Evolutionary conservation across 306 rosid species (phyloP), one percentile per base, ranked within the genome.

Genomic region (Cicer cuneatum): DNA sequence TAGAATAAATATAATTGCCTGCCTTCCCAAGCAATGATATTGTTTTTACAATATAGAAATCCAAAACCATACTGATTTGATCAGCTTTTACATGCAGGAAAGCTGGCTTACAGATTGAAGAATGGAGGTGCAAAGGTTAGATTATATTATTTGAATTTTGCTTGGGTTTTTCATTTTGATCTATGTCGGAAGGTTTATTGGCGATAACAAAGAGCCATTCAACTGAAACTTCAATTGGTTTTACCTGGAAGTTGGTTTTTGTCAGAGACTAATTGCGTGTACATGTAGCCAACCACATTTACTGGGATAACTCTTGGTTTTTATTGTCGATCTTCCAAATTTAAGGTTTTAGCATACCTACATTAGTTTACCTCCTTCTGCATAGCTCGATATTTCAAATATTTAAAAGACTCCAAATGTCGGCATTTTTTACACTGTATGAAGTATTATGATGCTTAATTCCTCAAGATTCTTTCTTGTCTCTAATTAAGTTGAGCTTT

Each of bases 71-170:
- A 42, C 64, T 49, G 6, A 77, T 79, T 59, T 78, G 77, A 84
- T 84, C 54, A 72, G 62, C 66, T 82, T 72, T 76, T 42, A 47
- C 66, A 65, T 85, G 87, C 90, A 94, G 99, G 97, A 83, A 94
- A 94, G 83, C 88, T 92, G 88, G 99, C 99, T 63, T 80, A 88
- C 76, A 90, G 93, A 81, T 80, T 94, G 83, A 94, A 92, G 87
- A 91, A 85, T 24, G 99, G 84, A 78, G 99, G 99, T 74, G 95
- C 86, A 43, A 91, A 92, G 93, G 97, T 94, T 83, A 83, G 88
- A 66, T 45, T 63, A 53, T 43, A 16, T 71, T 80, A 13, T 76
- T 12, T 59, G 76, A 71, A 64, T 46, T 76, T 46, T 78, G 46
- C 72, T 45, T 69, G 72, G 53, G 40, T 66, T 69, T 15, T 6